Percentiles rank a stretch among this genome's conserved stretches.
phyloP scores from a whole-genome alignment of 2,329 filamentous ascomycete species.

The Cordyceps militaris region DNA sequence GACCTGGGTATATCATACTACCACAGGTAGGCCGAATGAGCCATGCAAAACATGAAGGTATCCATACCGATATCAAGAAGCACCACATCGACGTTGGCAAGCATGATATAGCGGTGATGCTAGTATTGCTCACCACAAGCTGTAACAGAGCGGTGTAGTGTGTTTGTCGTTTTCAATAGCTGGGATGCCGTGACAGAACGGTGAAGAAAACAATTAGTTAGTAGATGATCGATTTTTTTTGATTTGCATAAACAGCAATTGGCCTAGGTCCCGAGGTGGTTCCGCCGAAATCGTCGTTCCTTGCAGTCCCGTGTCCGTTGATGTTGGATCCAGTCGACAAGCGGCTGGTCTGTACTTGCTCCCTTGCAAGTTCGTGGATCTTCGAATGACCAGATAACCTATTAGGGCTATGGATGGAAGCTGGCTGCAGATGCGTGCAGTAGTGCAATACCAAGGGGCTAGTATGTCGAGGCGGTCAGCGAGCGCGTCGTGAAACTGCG shows the following conservation, averaged over 20 bases:
- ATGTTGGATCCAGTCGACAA: background rate
- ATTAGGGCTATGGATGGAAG: background rate
- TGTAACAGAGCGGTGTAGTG: constrained; percentile 8
- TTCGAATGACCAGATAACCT: background rate
- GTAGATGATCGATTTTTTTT: background rate
- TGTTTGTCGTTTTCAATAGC: background rate
- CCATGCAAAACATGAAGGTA: background rate
- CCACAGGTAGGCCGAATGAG: background rate
- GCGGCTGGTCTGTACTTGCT: background rate
- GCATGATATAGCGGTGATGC: constrained; percentile 15
- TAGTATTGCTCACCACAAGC: background rate
- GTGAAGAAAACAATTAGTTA: background rate
- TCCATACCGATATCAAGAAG: constrained; percentile 32
- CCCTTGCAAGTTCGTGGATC: constrained; percentile 2
- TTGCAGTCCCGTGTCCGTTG: constrained; percentile 6
- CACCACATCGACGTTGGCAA: constrained; percentile 26
- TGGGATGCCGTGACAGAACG: background rate
- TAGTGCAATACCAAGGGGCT: background rate
- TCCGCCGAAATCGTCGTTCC: constrained; percentile 9
- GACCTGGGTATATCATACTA: background rate
- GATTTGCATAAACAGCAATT: background rate
- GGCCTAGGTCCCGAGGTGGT: background rate
- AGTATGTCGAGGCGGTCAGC: constrained; percentile 6
- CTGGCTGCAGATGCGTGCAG: constrained; percentile 9
- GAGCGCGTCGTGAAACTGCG: constrained; percentile 1